Percentiles rank a stretch among this genome's conserved stretches.
Conservation (phyloP, 805 yeast species). For the Candida xyloterini region DNA sequence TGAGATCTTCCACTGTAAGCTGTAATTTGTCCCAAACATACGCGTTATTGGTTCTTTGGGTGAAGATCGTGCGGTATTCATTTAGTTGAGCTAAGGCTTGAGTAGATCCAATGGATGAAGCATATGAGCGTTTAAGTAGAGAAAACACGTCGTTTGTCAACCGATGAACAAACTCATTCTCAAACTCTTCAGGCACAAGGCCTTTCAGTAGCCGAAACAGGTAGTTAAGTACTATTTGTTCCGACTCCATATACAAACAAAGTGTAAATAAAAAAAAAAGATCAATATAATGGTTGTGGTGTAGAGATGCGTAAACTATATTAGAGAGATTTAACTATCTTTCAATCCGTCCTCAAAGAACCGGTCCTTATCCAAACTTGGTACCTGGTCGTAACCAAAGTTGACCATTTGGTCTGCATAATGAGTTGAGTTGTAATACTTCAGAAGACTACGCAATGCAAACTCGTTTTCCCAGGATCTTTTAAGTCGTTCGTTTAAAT, state of each 20-base stretch:
- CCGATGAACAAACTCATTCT: slow-evolving; percentile 10
- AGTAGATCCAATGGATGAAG: slow-evolving; percentile 2
- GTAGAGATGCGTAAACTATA: background rate
- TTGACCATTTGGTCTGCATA: slow-evolving; percentile 51
- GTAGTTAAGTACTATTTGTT: slow-evolving; percentile 21
- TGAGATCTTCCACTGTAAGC: slow-evolving; percentile 22
- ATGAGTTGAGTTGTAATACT: slow-evolving; percentile 65
- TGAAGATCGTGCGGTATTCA: slow-evolving; percentile 10
- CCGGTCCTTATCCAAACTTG: slow-evolving; percentile 3
- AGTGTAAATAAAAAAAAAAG: slow-evolving; percentile 6
- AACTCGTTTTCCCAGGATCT: slow-evolving; percentile 83
- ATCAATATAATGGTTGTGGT: background rate
- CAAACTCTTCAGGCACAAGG: slow-evolving; percentile 14
- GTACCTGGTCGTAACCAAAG: slow-evolving; percentile 50
- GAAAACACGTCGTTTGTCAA: slow-evolving; percentile 14
- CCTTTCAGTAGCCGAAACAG: slow-evolving; percentile 20
- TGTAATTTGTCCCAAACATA: slow-evolving; percentile 19
- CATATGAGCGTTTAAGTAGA: slow-evolving; percentile 12
- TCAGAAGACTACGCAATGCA: slow-evolving; percentile 74
- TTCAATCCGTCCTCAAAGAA: slow-evolving; percentile 42
- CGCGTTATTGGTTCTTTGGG: slow-evolving; percentile 7
- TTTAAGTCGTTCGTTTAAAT: slow-evolving; percentile 68
- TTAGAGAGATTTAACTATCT: slow-evolving; percentile 11
- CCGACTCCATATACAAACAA: slow-evolving; percentile 18
- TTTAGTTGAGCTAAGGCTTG: slow-evolving; percentile 5